Conservation (phyloP, 495 filamentous ascomycete species). For the Aspergillus ellipticus region DNA sequence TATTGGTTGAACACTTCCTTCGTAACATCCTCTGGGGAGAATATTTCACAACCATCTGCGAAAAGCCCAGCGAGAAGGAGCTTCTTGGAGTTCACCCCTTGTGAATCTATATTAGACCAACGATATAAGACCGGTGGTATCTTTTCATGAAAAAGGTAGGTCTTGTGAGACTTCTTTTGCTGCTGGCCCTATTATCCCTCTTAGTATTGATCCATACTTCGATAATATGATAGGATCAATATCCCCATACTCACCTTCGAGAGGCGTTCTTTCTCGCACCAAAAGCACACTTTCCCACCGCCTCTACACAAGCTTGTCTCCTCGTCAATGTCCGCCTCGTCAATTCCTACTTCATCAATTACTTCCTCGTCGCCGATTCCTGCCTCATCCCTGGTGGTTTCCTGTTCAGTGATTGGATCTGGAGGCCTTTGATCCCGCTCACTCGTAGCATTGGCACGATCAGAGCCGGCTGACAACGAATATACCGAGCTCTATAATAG, state of each 20-base stretch:
- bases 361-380: not conserved
- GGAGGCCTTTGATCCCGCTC: too few relatives aligned
- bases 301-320: not conserved
- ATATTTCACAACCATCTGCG: conserved; percentile 1
- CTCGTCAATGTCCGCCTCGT: not conserved
- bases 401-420: too few relatives aligned
- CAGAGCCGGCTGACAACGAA: too few relatives aligned
- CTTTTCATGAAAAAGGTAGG: not conserved
- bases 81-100: conserved; percentile 28
- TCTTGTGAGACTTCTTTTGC: not conserved
- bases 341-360: not conserved
- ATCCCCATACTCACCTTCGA: not conserved
- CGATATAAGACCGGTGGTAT: conserved; percentile 32
- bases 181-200: not conserved
- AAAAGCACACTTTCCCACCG: conserved; percentile 22
- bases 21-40: conserved; percentile 15
- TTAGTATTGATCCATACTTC: not conserved
- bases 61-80: conserved; percentile 27
- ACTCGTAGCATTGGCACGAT: too few relatives aligned
- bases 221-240: not conserved
- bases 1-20: conserved; percentile 16
- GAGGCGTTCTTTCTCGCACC: conserved; percentile 15
- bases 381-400: too few relatives aligned
- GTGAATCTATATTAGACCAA: conserved; percentile 32
- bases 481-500: too few relatives aligned